Evolutionary conservation across 768 basidiomycete genomes (phyloP).

Genomic region (Inosperma sp.): DNA sequence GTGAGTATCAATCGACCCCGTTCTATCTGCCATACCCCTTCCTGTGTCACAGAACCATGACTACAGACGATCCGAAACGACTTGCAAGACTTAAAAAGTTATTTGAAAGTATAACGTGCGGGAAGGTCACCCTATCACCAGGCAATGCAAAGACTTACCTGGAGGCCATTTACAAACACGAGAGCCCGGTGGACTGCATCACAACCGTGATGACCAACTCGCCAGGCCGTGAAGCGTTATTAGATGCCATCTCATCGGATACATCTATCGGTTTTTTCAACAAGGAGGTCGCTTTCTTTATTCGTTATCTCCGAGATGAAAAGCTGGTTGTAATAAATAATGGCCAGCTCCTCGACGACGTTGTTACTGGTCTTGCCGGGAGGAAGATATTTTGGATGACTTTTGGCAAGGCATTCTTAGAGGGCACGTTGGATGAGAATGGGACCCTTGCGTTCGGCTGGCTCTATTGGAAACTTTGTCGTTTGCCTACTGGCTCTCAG

Average conservation of each 20-base stretch:
- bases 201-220: slow-evolving; percentile 2
- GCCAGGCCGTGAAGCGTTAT: neutral
- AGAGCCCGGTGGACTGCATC: neutral
- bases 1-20: neutral
- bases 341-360: neutral
- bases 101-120: neutral
- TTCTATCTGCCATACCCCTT: neutral
- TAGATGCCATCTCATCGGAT: slow-evolving; percentile 1
- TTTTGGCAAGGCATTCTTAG: slow-evolving; percentile 5
- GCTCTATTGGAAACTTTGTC: neutral
- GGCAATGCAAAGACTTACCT: slow-evolving; percentile 2
- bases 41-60: slow-evolving; percentile 6
- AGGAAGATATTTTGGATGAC: slow-evolving; percentile 5
- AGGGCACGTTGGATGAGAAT: neutral
- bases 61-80: neutral
- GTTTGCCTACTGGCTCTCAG: neutral
- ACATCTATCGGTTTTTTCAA: slow-evolving; percentile 1
- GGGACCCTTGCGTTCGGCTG: slow-evolving; percentile 2
- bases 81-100: neutral
- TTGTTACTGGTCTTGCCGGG: neutral
- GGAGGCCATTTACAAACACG: neutral
- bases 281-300: neutral
- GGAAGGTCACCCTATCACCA: neutral
- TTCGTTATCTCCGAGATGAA: neutral
- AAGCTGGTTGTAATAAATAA: slow-evolving; percentile 1